Conservation (phyloP, 139 green algal genomes). For the Closterium sp. region DNA sequence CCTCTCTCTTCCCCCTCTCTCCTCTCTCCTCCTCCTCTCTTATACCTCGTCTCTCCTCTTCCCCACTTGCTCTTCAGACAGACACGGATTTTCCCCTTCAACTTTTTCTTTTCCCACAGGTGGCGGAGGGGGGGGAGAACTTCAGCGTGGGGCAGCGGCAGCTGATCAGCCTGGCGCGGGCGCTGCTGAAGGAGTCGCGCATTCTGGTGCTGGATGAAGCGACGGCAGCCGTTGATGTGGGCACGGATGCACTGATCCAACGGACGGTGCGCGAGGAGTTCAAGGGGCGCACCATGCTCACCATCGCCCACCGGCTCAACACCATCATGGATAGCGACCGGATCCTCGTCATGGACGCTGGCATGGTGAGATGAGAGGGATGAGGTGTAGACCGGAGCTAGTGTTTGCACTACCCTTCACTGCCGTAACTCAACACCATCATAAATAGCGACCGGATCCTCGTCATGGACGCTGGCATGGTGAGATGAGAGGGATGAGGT, state of each 20-base stretch:
- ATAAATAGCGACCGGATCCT: no score
- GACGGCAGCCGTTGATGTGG: conserved; percentile 83
- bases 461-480: no score
- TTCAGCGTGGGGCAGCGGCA: conserved; percentile 85
- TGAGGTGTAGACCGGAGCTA: no score
- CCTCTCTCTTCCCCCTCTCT: no score
- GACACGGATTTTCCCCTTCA: no score
- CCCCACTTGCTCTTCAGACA: no score
- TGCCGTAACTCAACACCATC: no score
- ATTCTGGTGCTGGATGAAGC: conserved; percentile 86
- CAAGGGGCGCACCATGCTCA: conserved; percentile 67
- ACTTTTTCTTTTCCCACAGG: conserved; percentile 3
- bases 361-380: conserved; percentile 13
- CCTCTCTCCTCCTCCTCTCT: no score
- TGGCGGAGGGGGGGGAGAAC: conserved; percentile 83
- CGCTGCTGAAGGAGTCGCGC: conserved; percentile 70
- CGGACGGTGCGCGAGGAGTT: conserved; percentile 81
- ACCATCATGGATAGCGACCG: conserved; percentile 54
- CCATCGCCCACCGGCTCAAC: conserved; percentile 54
- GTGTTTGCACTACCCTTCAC: no score
- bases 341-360: conserved; percentile 49
- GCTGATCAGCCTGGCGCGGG: conserved; percentile 88
- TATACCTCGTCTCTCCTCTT: no score
- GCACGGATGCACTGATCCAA: conserved; percentile 79
- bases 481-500: no score